Conservation (phyloP, 2,329 filamentous ascomycete species). For the Colletotrichum musicola region DNA sequence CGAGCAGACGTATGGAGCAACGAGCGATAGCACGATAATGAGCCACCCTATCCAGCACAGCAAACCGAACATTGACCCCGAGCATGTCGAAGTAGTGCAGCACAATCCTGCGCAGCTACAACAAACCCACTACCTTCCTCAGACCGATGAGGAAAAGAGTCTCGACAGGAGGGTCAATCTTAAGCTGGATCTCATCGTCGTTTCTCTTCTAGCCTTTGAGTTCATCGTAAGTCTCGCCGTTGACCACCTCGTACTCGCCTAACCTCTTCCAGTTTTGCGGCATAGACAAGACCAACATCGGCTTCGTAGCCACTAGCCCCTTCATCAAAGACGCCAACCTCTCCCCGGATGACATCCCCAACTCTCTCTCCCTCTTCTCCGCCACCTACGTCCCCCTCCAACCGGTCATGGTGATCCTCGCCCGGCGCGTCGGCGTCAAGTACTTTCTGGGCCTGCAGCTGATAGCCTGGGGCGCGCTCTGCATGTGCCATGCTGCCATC, state of each 20-base stretch:
- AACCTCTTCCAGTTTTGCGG: conserved; percentile 38
- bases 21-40: neutral
- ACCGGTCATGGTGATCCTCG: conserved; percentile 42
- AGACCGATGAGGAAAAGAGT: conserved; percentile 32
- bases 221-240: conserved; percentile 36
- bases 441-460: conserved; percentile 39
- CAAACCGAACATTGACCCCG: conserved; percentile 19
- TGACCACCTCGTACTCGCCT: neutral
- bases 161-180: conserved; percentile 39
- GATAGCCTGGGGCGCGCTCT: conserved; percentile 40
- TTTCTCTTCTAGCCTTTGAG: conserved; percentile 38
- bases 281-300: conserved; percentile 43
- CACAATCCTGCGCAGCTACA: neutral
- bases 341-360: conserved; percentile 41
- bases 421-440: conserved; percentile 41
- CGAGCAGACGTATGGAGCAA: neutral
- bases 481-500: conserved; percentile 42
- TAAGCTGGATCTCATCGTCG: conserved; percentile 39
- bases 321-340: conserved; percentile 42
- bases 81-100: conserved; percentile 21
- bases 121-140: conserved; percentile 32
- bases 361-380: conserved; percentile 42
- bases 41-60: neutral
- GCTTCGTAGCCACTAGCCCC: conserved; percentile 42
- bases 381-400: conserved; percentile 43